These are phyloP conservation scores for Xerocomus nothofagi DNA, from an alignment of 1,284 basidiomycete species.

Conservation along the genomic window DNA sequence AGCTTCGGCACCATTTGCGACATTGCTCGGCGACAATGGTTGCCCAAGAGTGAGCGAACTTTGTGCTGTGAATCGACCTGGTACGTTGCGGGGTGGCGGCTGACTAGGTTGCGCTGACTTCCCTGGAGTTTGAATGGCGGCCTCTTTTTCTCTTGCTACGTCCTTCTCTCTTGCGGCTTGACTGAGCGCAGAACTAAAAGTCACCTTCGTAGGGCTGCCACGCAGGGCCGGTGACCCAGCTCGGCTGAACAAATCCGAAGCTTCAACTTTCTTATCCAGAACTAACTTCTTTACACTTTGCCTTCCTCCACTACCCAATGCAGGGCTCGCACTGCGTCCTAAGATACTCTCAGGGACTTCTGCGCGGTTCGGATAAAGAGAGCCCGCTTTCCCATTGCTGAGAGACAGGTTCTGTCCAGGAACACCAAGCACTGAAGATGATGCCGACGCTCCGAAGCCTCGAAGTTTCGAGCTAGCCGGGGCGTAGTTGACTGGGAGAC, in stretches of 20 bases:
- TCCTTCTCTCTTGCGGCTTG: conserved; percentile 73
- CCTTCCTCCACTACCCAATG: conserved; percentile 65
- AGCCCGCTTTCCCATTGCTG: conserved; percentile 51
- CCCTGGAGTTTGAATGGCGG: conserved; percentile 30
- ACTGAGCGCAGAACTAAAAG: conserved; percentile 72
- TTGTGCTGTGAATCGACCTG: conserved; percentile 53
- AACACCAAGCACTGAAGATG: conserved; percentile 33
- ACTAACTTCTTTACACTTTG: conserved; percentile 95
- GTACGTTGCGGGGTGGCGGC: conserved; percentile 43
- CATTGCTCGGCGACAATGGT: conserved; percentile 13
- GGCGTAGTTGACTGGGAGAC: conserved; percentile 59
- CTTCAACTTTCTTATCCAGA: conserved; percentile 77
- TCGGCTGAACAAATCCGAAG: conserved; percentile 66
- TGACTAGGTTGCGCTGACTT: conserved; percentile 33
- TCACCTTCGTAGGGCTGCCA: conserved; percentile 50
- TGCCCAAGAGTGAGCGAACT: conserved; percentile 35
- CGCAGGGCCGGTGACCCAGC: conserved; percentile 46
- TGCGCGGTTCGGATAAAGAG: conserved; percentile 49
- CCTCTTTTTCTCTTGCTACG: conserved; percentile 65
- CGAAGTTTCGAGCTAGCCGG: conserved; percentile 68
- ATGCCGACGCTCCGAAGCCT: conserved; percentile 59
- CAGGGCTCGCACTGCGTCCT: conserved; percentile 65
- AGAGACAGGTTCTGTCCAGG: conserved; percentile 43
- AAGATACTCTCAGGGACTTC: conserved; percentile 55
- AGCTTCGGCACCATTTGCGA: conserved; percentile 33